A percentile compares a stretch with the other conserved stretches of the same genome.
These are phyloP conservation scores for Onygenales sp. DNA, from an alignment of 2,329 filamentous ascomycete genomes.

Conservation along the genomic window DNA sequence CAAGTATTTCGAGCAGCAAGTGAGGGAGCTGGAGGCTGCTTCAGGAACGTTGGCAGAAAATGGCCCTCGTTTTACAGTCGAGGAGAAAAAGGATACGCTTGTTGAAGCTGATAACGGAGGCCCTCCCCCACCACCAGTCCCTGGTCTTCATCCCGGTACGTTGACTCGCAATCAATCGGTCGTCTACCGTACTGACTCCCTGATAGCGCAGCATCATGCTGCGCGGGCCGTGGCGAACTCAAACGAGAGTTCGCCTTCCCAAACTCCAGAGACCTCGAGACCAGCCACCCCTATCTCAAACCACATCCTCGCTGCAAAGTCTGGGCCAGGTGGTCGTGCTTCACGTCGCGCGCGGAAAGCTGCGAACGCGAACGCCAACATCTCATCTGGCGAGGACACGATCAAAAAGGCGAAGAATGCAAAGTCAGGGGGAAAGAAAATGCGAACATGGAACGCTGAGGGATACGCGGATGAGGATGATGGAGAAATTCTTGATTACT, in stretches of 20 bases:
- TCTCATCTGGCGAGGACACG: conserved; percentile 76
- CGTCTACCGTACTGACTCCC: conserved; percentile 14
- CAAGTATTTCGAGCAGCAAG: conserved; percentile 87
- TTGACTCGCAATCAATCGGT: neutral
- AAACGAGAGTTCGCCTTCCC: conserved; percentile 59
- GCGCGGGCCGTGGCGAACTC: conserved; percentile 40
- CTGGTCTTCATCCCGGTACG: conserved; percentile 41
- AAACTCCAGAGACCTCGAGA: conserved; percentile 66
- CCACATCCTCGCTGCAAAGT: conserved; percentile 42
- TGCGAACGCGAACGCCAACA: conserved; percentile 37
- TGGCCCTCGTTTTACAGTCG: conserved; percentile 25
- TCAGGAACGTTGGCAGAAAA: conserved; percentile 35
- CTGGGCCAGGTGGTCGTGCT: conserved; percentile 63
- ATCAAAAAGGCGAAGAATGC: conserved; percentile 49
- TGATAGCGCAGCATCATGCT: conserved; percentile 35
- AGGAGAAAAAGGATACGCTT: conserved; percentile 37
- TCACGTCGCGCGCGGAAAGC: conserved; percentile 73
- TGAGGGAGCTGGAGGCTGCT: conserved; percentile 57
- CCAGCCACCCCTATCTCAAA: conserved; percentile 61
- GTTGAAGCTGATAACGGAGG: conserved; percentile 41
- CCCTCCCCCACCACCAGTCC: conserved; percentile 43
- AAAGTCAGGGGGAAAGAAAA: conserved; percentile 61
- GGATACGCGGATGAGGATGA: conserved; percentile 77
- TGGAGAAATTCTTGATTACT: conserved; percentile 80
- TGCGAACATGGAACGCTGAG: conserved; percentile 85